Conservation (phyloP, 225 moss, liverwort and hornwort genomes). For the Antitrichia curtipendula region DNA sequence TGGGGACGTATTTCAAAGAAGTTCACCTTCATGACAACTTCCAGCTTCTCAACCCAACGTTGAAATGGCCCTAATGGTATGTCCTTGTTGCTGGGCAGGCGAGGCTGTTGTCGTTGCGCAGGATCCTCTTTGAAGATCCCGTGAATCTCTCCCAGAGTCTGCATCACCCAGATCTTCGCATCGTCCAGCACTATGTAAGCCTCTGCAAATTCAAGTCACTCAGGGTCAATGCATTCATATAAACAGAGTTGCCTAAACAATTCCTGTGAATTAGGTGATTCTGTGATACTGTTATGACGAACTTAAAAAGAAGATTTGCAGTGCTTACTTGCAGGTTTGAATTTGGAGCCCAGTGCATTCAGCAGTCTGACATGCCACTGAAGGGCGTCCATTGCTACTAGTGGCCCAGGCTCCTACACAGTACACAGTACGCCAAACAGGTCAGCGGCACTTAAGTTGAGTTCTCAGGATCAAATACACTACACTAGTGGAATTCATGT, state of each 20-base stretch:
- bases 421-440: not conserved
- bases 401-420: slow-evolving; percentile 24
- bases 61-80: slow-evolving; percentile 70
- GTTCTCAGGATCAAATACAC: not conserved
- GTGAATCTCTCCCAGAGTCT: slow-evolving; percentile 37
- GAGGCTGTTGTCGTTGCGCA: slow-evolving; percentile 63
- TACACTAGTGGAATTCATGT: not conserved
- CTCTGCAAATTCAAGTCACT: slow-evolving; percentile 8
- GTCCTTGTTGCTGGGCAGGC: slow-evolving; percentile 54
- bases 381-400: not conserved
- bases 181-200: slow-evolving; percentile 31
- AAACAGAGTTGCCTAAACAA: not conserved
- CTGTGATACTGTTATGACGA: not conserved
- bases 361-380: slow-evolving; percentile 35
- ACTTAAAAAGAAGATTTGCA: not conserved
- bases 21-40: slow-evolving; percentile 40
- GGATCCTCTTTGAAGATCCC: slow-evolving; percentile 61
- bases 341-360: not conserved
- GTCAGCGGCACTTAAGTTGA: not conserved
- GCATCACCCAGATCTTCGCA: slow-evolving; percentile 38
- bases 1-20: not conserved
- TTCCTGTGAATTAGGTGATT: not conserved
- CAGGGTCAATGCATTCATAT: not conserved
- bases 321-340: slow-evolving; percentile 27
- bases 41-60: slow-evolving; percentile 53